These are phyloP conservation scores for Plasmopara viticola DNA, from an alignment of 352 stramenopile species.

Conservation along the genomic window DNA sequence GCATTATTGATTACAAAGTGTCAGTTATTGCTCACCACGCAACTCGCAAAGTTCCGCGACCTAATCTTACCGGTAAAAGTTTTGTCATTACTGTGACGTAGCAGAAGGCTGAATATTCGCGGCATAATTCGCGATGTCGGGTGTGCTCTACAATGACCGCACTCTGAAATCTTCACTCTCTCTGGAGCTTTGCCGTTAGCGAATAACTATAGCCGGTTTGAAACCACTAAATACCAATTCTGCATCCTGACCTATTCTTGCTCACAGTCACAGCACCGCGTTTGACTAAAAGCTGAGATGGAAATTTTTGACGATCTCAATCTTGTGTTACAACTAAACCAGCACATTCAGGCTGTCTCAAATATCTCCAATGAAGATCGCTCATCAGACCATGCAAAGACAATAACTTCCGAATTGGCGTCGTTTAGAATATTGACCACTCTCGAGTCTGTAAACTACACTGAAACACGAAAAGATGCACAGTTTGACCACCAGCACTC, in stretches of 20 bases:
- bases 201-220: constrained; percentile 14
- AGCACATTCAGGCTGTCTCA: no score
- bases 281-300: no score
- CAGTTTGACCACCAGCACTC: no score
- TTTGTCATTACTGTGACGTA: constrained; percentile 34
- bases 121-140: constrained; percentile 9
- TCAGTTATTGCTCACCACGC: no score
- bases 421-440: no score
- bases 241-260: neutral
- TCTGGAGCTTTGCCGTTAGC: constrained; percentile 11
- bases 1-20: neutral
- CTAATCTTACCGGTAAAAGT: constrained; percentile 27
- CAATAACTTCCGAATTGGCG: no score
- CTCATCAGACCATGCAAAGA: no score
- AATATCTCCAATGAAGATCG: no score
- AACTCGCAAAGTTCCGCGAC: neutral
- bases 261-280: no score
- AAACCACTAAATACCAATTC: neutral
- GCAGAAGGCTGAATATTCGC: constrained; percentile 24
- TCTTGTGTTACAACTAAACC: no score
- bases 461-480: no score
- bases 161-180: constrained; percentile 5
- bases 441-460: no score
- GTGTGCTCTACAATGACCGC: constrained; percentile 1
- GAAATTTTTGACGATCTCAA: constrained; percentile 31